phyloP scores from a whole-genome alignment of 2,329 filamentous ascomycete species.

The Fusarium ramigenum region DNA sequence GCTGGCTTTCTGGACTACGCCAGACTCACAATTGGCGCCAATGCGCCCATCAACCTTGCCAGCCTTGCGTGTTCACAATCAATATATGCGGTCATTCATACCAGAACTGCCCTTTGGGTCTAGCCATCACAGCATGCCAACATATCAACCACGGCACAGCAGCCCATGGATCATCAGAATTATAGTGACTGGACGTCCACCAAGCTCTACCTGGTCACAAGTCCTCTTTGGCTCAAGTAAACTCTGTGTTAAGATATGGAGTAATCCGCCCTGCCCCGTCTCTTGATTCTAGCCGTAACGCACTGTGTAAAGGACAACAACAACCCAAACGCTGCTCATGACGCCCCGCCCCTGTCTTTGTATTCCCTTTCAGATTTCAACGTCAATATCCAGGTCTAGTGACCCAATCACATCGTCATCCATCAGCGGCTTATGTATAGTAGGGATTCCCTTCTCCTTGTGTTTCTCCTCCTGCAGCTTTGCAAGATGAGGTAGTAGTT shows the following conservation, averaged over 20 bases:
- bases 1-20: not conserved
- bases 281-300: slow-evolving; percentile 16
- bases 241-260: not conserved
- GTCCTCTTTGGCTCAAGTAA: not conserved
- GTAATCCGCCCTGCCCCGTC: slow-evolving; percentile 3
- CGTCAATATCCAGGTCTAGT: slow-evolving; percentile 90
- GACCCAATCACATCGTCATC: slow-evolving; percentile 93
- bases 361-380: slow-evolving; percentile 72
- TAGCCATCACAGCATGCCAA: not conserved
- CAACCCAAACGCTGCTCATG: slow-evolving; percentile 12
- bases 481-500: slow-evolving; percentile 60
- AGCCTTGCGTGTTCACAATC: not conserved
- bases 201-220: slow-evolving; percentile 16
- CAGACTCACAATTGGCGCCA: not conserved
- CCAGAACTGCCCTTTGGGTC: not conserved
- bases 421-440: slow-evolving; percentile 81
- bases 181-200: not conserved
- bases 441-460: slow-evolving; percentile 67
- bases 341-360: not conserved
- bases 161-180: not conserved
- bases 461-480: slow-evolving; percentile 64
- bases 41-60: not conserved
- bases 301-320: not conserved
- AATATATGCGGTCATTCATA: not conserved
- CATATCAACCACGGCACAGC: not conserved